Base-by-base conservation (phyloP, 176 grass and related monocot genomes). In the Panicum miliaceum region DNA sequence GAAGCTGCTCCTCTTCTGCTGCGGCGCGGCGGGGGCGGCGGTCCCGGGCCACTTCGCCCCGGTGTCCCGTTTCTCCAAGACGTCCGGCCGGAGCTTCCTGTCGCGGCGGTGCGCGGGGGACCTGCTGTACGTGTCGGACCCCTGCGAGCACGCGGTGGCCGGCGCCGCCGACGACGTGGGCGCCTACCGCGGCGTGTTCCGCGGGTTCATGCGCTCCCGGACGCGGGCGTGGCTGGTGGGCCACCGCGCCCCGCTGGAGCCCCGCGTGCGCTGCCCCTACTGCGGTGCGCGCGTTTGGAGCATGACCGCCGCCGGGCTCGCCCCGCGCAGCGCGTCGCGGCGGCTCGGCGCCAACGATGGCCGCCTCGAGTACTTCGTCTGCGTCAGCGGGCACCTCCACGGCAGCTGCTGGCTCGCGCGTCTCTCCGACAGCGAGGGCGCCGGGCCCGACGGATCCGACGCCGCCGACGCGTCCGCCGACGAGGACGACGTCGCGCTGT, bases 201-300 rank as follows among this genome's bases (percentile, higher is more conserved):
- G 91, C 23, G 89, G 82, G 4, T 97, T 97, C 89, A 85, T 92
- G 87, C 71, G 89, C 14, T 94, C 94, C 12, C 68, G 82, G 45
- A 97, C 89, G n/a, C 84, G 89, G 3, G 94, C 94, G 0, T 92
- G 52, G 67, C 83, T 97, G 15, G 72, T 97, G 12, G 71, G 62
- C 15, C 82, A 84, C 79, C 82, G 84, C 60, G 85, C 86, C 2
- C 59, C 90, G 52, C 89, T 97, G 12, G 91, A 97, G 66, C 63
- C 85, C 0, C 65, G 68, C 23, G 54, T 94, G 25, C 85, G 94
- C 1, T 97, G 94, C 89, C 89, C 94, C 8, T 94, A 94, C 83
- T 97, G 94, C 59, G 85, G 87, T 43, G 91, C 91, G 53, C 68
- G 83, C 35, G 94, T 94, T 4, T 97, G 94, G 94, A 97, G 91